A percentile compares a stretch with the other conserved stretches of the same genome.
Conservation (phyloP, 2,329 filamentous ascomycete species). For the Purpureocillium takamizusanense region DNA sequence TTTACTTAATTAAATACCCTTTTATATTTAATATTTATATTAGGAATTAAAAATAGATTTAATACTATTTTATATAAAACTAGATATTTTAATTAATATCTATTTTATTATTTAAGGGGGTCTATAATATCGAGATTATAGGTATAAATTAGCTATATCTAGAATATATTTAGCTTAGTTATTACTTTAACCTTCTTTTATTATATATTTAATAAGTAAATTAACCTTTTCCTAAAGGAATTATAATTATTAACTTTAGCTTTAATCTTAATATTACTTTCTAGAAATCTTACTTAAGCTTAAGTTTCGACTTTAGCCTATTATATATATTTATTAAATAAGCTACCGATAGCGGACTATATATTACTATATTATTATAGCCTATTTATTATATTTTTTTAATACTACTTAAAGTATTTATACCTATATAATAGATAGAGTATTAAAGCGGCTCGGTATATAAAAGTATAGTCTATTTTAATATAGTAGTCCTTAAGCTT, state of each 20-base stretch:
- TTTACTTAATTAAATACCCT: no score
- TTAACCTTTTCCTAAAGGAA: neutral
- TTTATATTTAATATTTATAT: no score
- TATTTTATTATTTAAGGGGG: constrained; percentile 1
- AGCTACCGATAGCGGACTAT: neutral
- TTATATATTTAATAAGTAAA: no score
- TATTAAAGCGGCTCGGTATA: constrained; percentile 2
- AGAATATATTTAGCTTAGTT: neutral
- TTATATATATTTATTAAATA: no score
- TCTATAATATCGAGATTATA: neutral
- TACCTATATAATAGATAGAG: constrained; percentile 3
- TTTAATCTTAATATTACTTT: neutral
- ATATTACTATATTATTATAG: constrained; percentile 1
- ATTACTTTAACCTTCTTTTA: neutral
- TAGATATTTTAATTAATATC: neutral
- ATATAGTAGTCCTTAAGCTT: constrained; percentile 4
- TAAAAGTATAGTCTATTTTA: neutral
- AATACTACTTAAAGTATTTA: constrained; percentile 2
- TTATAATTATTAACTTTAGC: neutral
- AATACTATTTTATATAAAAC: no score
- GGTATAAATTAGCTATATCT: neutral
- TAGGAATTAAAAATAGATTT: no score
- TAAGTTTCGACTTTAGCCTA: neutral
- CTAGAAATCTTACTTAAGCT: neutral
- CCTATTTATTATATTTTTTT: constrained; percentile 1